Evolutionary conservation across 176 grass and related monocot genomes (phyloP), one percentile per base, ranked within the genome.

Genomic region (Ananas comosus): DNA sequence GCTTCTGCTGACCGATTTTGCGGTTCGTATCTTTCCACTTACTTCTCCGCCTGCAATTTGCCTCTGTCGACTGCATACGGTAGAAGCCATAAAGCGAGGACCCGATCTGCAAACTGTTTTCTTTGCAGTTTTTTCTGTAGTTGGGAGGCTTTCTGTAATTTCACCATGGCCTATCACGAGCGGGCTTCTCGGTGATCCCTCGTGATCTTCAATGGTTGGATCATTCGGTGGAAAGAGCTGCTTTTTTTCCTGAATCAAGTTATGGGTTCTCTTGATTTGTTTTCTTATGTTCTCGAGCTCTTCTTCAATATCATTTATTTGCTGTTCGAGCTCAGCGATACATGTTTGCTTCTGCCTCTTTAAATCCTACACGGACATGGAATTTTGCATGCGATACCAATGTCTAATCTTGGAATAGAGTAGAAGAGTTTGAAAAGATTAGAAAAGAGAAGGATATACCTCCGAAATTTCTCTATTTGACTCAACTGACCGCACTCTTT

Each of bases 81-180:
- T 97, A 10, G 89, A 64, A 27, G 84, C 81, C 94, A 97, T 97
- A 81, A 97, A 97, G 66, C 66, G 83, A 24, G 84, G 89, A 65
- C 70, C 74, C 18, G 82, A 76, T 25, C 70, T 76, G 24, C 74
- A 76, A 24, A 64, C 68, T 12, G 22, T 13, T 66, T 68, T 90
- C 67, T 47, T 73, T 16, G 79, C 72, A 2, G 57, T 49, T 66
- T 81, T 87, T 23, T 81, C 80, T 0, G 49, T 73, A 65, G 76
- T 71, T 9, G 72, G 76, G n/a, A 76, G 78, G 73, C 47, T 82
- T 25, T 87, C 76, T 54, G 28, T 48, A 67, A 75, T 76, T 71
- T 85, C 83, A 9, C 80, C 78, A 7, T 82, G 81, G 0, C 73
- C 81, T 70, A 83, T 52, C 51, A 92, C 80, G 16, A 96, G 72